Base-by-base conservation (phyloP, 2,329 filamentous ascomycete genomes). In the Penicillium sp. region DNA sequence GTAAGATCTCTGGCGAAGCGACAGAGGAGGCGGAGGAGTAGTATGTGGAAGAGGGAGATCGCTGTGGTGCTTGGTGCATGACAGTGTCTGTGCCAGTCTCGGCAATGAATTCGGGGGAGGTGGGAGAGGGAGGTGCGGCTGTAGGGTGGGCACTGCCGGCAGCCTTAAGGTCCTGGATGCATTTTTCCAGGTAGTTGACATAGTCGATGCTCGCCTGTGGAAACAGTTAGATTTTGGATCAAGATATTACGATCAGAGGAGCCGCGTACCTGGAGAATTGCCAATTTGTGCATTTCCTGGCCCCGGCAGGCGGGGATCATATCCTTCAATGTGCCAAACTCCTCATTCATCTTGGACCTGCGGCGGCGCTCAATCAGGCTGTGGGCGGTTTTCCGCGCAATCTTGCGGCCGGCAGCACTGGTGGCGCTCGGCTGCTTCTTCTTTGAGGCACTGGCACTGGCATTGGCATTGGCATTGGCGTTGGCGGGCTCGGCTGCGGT, bases 321-420 rank as follows among this genome's bases (percentile, higher is more conserved):
- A 69, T 89, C 86, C 78, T 98, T 98, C 65, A 98, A 79, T 16
- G 96, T 89, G 2, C 87, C 90, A 78, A 98, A 98, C 78, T 98
- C 95, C 74, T 98, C 94, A 68, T 99, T 98, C 94, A 98, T 99
- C 81, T 98, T 99, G 13, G 91, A 96, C 62, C 95, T 83, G 68
- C 95, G 82, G 58, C 94, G 82, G 47, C 95, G 83, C 79, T 99
- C 95, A 67, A 98, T 99, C 65, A 98, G 78, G 70, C 92, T 97
- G 72, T 99, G 95, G 11, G 95, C 95, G 1, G 94, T 98, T 79
- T 97, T 98, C 65, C 95, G 85, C 6, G 95, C 93, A 66, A 95
- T 96, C 80, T 97, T 98, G 56, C 92, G 85, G n/a, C 92, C 92
- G 0, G 93, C 92, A 1, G 91, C 91, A 67, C 90, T 96, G 6